A percentile compares a stretch with the other conserved stretches of the same genome.
These are phyloP conservation scores for Ephemerocybe angulata DNA, from an alignment of 768 basidiomycete genomes.

Conservation along the genomic window DNA sequence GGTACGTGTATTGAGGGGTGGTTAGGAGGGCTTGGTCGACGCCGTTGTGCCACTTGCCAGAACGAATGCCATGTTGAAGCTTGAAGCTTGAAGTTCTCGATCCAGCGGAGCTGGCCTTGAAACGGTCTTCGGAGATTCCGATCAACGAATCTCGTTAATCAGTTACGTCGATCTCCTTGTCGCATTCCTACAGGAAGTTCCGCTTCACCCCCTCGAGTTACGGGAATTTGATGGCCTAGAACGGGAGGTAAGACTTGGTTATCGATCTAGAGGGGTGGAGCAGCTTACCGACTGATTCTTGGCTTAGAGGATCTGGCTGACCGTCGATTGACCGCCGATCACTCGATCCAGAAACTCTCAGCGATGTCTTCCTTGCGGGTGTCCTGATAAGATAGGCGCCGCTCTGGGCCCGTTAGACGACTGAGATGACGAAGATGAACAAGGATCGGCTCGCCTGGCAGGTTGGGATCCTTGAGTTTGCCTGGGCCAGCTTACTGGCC, in stretches of 20 bases:
- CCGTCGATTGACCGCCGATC: too few species aligned
- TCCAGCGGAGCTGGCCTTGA: conserved; percentile 89
- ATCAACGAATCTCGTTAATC: conserved; percentile 66
- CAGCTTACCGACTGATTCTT: conserved; percentile 76
- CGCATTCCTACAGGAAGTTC: conserved; percentile 56
- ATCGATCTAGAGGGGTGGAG: too few species aligned
- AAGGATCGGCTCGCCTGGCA: too few species aligned
- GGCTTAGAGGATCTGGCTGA: conserved; percentile 87
- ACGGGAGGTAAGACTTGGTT: conserved; percentile 7
- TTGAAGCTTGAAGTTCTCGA: conserved; percentile 95
- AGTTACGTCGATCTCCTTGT: conserved; percentile 45
- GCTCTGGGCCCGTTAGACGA: too few species aligned
- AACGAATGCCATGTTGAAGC: conserved; percentile 70
- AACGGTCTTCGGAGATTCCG: conserved; percentile 57
- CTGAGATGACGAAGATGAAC: too few species aligned
- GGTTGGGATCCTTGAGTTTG: too few species aligned
- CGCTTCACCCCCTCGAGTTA: conserved; percentile 65
- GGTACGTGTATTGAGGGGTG: too few species aligned
- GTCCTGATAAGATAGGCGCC: conserved; percentile 58
- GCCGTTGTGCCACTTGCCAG: conserved; percentile 43
- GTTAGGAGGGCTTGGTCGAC: too few species aligned
- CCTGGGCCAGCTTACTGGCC: too few species aligned
- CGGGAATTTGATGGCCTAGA: conserved; percentile 73
- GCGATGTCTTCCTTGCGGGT: conserved; percentile 85
- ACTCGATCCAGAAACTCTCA: conserved; percentile 69